Evolutionary conservation across 768 basidiomycete genomes (phyloP).

Genomic region (Paxillus involutus): DNA sequence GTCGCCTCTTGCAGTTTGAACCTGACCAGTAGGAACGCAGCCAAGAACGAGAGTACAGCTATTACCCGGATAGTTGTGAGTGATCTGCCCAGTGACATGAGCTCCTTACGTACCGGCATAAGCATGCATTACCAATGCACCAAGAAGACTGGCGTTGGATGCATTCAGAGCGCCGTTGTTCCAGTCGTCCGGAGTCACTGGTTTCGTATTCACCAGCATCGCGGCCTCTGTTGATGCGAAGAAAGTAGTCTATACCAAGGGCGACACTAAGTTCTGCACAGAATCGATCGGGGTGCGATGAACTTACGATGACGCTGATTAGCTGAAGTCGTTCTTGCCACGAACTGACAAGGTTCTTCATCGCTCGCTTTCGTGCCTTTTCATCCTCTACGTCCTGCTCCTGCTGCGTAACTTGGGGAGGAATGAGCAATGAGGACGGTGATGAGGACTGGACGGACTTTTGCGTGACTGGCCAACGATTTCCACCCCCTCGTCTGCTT

Average conservation of each 20-base stretch:
- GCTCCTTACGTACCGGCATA: conserved; percentile 41
- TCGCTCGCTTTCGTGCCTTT: conserved; percentile 41
- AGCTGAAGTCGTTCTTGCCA: conserved; percentile 66
- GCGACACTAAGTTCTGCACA: neutral
- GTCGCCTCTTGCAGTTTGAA: no score
- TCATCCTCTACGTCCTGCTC: conserved; percentile 52
- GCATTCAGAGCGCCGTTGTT: conserved; percentile 22
- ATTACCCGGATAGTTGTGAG: no score
- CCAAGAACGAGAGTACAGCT: no score
- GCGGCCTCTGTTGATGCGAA: conserved; percentile 60
- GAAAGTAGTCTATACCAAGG: conserved; percentile 50
- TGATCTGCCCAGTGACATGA: conserved; percentile 3
- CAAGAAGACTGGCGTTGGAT: conserved; percentile 48
- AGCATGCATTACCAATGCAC: conserved; percentile 54
- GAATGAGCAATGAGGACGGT: neutral
- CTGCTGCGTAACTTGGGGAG: conserved; percentile 40
- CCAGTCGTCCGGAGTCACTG: conserved; percentile 14
- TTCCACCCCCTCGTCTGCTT: conserved; percentile 16
- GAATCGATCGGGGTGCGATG: neutral
- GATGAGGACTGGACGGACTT: conserved; percentile 13
- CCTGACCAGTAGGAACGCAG: no score
- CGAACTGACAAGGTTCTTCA: conserved; percentile 52
- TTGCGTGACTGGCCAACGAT: conserved; percentile 6
- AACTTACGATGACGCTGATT: conserved; percentile 56
- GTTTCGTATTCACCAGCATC: conserved; percentile 46